These are phyloP conservation scores for Tylopilus cervinicoccineus DNA, from an alignment of 768 basidiomycete species.

Conservation along the genomic window DNA sequence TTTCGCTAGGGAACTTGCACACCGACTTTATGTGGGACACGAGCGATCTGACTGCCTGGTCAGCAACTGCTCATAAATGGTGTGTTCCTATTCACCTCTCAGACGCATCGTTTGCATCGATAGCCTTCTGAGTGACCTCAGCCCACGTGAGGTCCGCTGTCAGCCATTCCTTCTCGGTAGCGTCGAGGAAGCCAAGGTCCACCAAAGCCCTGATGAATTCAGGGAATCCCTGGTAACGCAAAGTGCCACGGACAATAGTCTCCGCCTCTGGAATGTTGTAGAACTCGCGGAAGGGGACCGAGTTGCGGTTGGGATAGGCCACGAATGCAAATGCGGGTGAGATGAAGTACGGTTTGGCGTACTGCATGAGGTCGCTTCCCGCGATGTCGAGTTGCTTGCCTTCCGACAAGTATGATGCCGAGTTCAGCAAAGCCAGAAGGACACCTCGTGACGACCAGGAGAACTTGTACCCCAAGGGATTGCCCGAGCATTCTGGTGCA, in stretches of 20 bases:
- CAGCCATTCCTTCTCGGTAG: conserved; percentile 75
- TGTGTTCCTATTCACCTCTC: conserved; percentile 51
- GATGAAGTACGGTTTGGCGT: conserved; percentile 92
- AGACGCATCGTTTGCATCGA: conserved; percentile 59
- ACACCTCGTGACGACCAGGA: conserved; percentile 98
- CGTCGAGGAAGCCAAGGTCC: conserved; percentile 82
- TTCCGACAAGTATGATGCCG: conserved; percentile 73
- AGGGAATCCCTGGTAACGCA: conserved; percentile 96
- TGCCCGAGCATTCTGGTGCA: conserved; percentile 84
- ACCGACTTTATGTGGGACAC: conserved; percentile 66
- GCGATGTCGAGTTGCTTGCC: conserved; percentile 62
- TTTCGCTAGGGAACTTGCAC: conserved; percentile 65
- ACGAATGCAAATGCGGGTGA: conserved; percentile 94
- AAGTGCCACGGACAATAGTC: conserved; percentile 86
- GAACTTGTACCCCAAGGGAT: conserved; percentile 99
- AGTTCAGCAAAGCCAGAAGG: conserved; percentile 90
- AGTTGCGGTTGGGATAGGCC: conserved; percentile 95
- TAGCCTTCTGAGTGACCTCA: conserved; percentile 71
- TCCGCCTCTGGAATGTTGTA: conserved; percentile 94
- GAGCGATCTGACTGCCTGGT: conserved; percentile 48
- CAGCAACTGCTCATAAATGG: background rate
- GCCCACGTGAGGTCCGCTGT: conserved; percentile 74
- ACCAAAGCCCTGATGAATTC: conserved; percentile 89
- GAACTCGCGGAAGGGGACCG: conserved; percentile 82
- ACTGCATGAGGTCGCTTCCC: conserved; percentile 83